Conservation (phyloP, 345 rosid species). For the Pseudoturritis turrita region DNA sequence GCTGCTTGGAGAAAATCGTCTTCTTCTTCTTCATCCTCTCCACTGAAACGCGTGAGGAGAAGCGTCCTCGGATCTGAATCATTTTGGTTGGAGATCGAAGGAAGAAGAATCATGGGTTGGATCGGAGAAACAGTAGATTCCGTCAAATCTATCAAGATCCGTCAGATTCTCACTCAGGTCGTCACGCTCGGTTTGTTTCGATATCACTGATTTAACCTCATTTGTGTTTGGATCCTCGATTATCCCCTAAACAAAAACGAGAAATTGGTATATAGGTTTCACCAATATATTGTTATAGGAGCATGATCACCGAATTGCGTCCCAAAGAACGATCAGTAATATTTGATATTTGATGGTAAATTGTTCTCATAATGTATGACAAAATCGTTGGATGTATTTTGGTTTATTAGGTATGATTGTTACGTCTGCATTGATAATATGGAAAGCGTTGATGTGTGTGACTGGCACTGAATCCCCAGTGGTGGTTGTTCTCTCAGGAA, state of each 20-base stretch:
- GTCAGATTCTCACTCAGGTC: conserved; percentile 77
- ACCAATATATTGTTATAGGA: background rate
- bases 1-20: background rate
- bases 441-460: conserved; percentile 93
- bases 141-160: conserved; percentile 72
- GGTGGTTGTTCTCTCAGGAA: conserved; percentile 94
- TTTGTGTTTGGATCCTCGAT: background rate
- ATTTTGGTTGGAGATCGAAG: background rate
- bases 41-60: conserved; percentile 9
- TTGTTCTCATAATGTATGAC: background rate
- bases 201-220: background rate
- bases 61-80: conserved; percentile 5
- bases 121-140: conserved; percentile 78
- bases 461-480: conserved; percentile 99
- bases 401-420: conserved; percentile 85
- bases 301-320: background rate
- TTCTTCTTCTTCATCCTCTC: background rate
- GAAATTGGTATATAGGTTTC: background rate
- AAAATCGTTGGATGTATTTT: background rate
- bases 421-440: conserved; percentile 88
- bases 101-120: conserved; percentile 50
- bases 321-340: background rate
- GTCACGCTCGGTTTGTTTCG: conserved; percentile 69
- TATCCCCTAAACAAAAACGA: background rate
- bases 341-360: background rate